phyloP scores from a whole-genome alignment of 2,329 filamentous ascomycete genomes.

The Aspergillus uvarum region DNA sequence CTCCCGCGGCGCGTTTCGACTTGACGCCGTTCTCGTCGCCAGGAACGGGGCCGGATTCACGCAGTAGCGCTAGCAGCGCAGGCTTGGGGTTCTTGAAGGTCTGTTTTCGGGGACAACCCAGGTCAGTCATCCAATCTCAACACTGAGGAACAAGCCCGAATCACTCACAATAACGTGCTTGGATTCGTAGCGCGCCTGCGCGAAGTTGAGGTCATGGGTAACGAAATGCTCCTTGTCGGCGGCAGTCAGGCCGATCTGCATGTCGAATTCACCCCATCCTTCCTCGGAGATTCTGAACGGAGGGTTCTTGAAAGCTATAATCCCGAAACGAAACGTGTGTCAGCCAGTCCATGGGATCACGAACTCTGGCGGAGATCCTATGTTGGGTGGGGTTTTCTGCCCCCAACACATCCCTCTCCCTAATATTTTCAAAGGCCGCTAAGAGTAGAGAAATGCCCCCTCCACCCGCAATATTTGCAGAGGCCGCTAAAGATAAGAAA shows the following conservation, averaged over 20 bases:
- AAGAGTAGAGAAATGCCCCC: neutral
- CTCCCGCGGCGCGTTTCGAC: conserved; percentile 58
- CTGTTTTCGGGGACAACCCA: conserved; percentile 35
- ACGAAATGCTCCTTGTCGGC: conserved; percentile 84
- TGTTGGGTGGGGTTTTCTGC: neutral
- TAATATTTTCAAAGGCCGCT: neutral
- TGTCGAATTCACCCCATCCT: conserved; percentile 98
- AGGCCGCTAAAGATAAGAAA: no score
- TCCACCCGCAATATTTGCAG: neutral
- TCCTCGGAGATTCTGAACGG: conserved; percentile 91
- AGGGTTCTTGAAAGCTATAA: conserved; percentile 71
- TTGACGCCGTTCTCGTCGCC: conserved; percentile 66
- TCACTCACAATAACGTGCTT: conserved; percentile 67
- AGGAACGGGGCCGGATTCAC: conserved; percentile 82
- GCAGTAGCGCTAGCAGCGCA: conserved; percentile 73
- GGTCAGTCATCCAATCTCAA: neutral
- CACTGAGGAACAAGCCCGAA: neutral
- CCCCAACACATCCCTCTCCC: neutral
- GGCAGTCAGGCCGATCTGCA: conserved; percentile 78
- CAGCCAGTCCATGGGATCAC: neutral
- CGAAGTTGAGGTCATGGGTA: conserved; percentile 89
- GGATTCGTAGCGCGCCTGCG: conserved; percentile 74
- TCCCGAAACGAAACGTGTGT: conserved; percentile 2
- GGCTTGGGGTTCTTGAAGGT: conserved; percentile 92
- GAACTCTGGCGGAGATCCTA: neutral